Evolutionary conservation across 75 land plant species (phyloP).

Genomic region (Pinus tabuliformis): DNA sequence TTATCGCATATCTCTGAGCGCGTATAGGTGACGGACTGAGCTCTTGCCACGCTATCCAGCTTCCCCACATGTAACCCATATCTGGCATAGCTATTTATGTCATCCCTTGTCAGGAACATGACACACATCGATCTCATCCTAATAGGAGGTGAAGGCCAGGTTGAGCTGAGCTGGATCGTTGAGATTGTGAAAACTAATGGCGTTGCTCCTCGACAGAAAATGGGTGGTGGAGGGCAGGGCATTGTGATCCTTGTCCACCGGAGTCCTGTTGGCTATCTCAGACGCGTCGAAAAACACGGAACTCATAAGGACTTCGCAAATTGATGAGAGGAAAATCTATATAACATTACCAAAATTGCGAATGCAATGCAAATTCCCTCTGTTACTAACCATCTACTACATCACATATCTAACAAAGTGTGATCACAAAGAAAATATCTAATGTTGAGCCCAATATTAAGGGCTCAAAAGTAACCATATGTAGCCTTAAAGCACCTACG

Average conservation of each 20-base stretch:
- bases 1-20: conserved; percentile 68
- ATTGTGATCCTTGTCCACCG: conserved; percentile 62
- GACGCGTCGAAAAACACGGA: conserved; percentile 60
- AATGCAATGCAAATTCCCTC: no score
- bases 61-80: conserved; percentile 33
- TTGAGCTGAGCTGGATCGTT: conserved; percentile 81
- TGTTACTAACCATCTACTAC: no score
- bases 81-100: conserved; percentile 39
- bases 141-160: conserved; percentile 52
- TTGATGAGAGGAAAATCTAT: conserved; percentile 52
- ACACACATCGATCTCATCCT: conserved; percentile 66
- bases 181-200: conserved; percentile 33
- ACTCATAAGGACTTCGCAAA: conserved; percentile 63
- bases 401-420: no score
- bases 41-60: conserved; percentile 18
- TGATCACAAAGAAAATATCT: no score
- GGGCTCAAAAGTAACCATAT: no score
- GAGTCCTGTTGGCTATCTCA: conserved; percentile 24
- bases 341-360: conserved; percentile 29
- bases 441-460: no score
- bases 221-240: conserved; percentile 68
- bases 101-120: conserved; percentile 65
- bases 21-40: conserved; percentile 52
- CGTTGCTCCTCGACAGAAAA: conserved; percentile 47
- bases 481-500: no score